Percentiles rank a stretch among this genome's conserved stretches.
Evolutionary conservation across 352 stramenopile species (phyloP).

Genomic region (Pythium sukuiense): DNA sequence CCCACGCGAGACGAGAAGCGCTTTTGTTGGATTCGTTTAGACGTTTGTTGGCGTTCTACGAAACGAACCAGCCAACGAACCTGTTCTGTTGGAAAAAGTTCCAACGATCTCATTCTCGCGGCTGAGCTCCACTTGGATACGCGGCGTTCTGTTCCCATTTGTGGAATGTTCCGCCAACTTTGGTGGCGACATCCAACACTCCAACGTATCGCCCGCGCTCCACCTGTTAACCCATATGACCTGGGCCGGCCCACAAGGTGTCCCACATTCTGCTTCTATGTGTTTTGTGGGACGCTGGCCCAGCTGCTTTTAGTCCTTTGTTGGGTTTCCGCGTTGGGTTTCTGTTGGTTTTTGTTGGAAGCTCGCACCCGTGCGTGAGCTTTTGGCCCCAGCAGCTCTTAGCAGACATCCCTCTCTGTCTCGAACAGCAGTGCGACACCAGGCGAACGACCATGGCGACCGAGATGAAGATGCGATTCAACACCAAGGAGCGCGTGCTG

Average conservation of each 20-base stretch:
- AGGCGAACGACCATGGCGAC: slow-evolving; percentile 31
- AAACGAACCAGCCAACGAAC: too few species aligned
- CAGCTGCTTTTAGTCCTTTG: not conserved
- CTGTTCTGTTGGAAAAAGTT: not conserved
- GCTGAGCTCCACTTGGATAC: not conserved
- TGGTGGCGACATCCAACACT: not conserved
- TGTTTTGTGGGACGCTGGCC: not conserved
- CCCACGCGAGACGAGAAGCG: not conserved
- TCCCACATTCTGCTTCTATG: slow-evolving; percentile 1
- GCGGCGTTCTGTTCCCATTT: not conserved
- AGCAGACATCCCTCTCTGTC: too few species aligned
- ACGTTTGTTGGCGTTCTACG: too few species aligned
- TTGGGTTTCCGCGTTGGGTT: not conserved
- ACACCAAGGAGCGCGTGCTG: slow-evolving; percentile 60
- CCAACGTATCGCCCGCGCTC: not conserved
- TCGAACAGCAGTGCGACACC: too few species aligned
- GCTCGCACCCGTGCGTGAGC: not conserved
- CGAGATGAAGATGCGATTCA: slow-evolving; percentile 63
- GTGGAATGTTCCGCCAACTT: not conserved
- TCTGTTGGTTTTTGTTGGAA: slow-evolving; percentile 7
- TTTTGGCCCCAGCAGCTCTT: not conserved
- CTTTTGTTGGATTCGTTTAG: not conserved
- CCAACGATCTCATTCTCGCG: not conserved
- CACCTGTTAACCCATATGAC: not conserved
- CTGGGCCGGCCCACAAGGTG: not conserved